Conservation (phyloP, 2,329 filamentous ascomycete species). For the Dothideomycetes sp. region DNA sequence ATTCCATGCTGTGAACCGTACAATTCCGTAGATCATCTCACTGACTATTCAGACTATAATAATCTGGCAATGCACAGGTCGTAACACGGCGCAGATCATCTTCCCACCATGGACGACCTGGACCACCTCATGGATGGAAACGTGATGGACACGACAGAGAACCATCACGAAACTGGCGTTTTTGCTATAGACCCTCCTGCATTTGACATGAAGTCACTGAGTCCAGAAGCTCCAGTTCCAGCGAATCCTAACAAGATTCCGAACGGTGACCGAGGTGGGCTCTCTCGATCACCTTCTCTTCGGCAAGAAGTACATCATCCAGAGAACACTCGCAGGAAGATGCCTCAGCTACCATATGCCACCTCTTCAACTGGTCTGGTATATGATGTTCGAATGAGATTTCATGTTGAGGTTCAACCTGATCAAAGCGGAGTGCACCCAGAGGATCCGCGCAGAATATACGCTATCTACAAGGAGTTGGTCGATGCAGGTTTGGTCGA, state of each 20-base stretch:
- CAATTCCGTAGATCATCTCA: too few species aligned
- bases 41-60: too few species aligned
- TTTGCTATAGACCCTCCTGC: constrained; percentile 2
- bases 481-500: constrained; percentile 72
- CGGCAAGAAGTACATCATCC: constrained; percentile 1
- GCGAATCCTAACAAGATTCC: background rate
- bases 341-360: constrained; percentile 28
- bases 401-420: constrained; percentile 66
- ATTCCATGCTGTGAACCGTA: too few species aligned
- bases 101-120: constrained; percentile 1
- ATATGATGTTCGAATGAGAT: constrained; percentile 92
- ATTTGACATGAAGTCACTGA: background rate
- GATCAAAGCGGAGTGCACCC: constrained; percentile 60
- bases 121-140: constrained; percentile 9
- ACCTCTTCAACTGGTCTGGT: constrained; percentile 37
- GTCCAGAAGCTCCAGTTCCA: background rate
- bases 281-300: constrained; percentile 1
- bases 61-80: too few species aligned
- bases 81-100: too few species aligned
- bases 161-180: background rate
- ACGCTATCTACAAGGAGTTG: constrained; percentile 85
- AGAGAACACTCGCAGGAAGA: constrained; percentile 26
- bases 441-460: constrained; percentile 86
- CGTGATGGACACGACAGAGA: constrained; percentile 7
- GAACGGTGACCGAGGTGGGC: constrained; percentile 1